Percentiles rank a stretch among this genome's conserved stretches.
These are phyloP conservation scores for Haberlea rhodopensis DNA, from an alignment of 257 asterid genomes.

Conservation along the genomic window DNA sequence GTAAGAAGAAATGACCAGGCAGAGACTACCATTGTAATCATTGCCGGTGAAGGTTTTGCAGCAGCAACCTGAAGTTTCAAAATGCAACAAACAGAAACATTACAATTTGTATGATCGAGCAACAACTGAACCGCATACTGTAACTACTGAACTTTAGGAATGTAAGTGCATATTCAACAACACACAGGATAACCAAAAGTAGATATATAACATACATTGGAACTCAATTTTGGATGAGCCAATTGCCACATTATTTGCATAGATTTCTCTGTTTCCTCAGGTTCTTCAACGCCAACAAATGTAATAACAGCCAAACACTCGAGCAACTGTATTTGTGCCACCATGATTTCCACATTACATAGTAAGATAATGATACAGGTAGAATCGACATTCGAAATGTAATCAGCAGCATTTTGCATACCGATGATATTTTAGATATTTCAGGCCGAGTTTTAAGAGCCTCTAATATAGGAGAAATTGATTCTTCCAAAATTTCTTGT, in stretches of 20 bases:
- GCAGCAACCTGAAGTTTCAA: conserved; percentile 58
- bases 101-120: neutral
- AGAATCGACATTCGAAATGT: too few species aligned
- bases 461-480: conserved; percentile 70
- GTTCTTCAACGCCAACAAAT: conserved; percentile 91
- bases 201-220: conserved; percentile 59
- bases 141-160: neutral
- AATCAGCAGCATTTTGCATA: too few species aligned
- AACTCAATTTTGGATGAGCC: conserved; percentile 86
- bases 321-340: conserved; percentile 53
- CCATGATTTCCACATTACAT: conserved; percentile 10
- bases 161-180: neutral
- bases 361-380: too few species aligned
- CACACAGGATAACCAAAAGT: neutral
- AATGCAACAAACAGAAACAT: neutral
- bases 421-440: conserved; percentile 62
- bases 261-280: conserved; percentile 75
- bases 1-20: conserved; percentile 94
- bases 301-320: conserved; percentile 85
- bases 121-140: neutral
- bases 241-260: conserved; percentile 96
- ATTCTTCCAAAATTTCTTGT: conserved; percentile 84
- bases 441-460: conserved; percentile 72
- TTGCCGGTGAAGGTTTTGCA: conserved; percentile 59
- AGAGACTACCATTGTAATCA: conserved; percentile 66